These are phyloP conservation scores for Tylopilus vinaceipallidus DNA, from an alignment of 768 basidiomycete species.

Conservation along the genomic window DNA sequence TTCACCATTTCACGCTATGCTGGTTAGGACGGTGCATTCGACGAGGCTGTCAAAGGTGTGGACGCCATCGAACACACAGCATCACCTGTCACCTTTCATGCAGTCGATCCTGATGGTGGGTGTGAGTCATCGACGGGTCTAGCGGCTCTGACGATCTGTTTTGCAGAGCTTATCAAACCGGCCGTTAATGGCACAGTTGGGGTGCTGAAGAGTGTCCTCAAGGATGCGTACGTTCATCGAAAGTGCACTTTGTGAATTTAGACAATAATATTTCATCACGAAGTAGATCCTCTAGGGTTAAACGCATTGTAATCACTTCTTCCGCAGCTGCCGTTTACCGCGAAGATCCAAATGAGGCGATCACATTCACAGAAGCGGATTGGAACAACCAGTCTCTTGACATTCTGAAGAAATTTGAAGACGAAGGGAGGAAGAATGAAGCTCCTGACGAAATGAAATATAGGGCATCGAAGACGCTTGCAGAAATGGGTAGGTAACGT, in stretches of 20 bases:
- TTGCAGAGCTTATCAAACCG: no score
- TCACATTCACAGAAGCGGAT: constrained; percentile 51
- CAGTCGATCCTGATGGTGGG: constrained; percentile 45
- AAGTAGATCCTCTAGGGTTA: constrained; percentile 41
- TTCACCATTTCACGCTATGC: background rate
- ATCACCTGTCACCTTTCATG: constrained; percentile 54
- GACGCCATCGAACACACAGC: constrained; percentile 71
- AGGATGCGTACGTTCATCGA: constrained; percentile 41
- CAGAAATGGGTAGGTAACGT: constrained; percentile 48
- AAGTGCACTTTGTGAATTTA: background rate
- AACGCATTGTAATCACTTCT: constrained; percentile 69
- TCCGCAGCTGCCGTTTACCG: constrained; percentile 51
- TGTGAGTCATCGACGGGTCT: constrained; percentile 10
- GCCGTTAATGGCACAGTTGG: constrained; percentile 70
- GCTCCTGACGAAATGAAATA: constrained; percentile 46
- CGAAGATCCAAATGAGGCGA: constrained; percentile 20
- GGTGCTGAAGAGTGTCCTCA: constrained; percentile 57
- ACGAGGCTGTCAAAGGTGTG: constrained; percentile 74
- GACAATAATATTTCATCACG: background rate
- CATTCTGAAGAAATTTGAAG: constrained; percentile 43
- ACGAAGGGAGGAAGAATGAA: constrained; percentile 43
- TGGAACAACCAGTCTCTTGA: constrained; percentile 31
- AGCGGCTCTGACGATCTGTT: no score
- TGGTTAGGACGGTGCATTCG: constrained; percentile 62
- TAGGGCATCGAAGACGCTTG: constrained; percentile 59